Percentiles rank a stretch among this genome's conserved stretches.
These are phyloP conservation scores for Solanum clarkiae DNA, from an alignment of 257 asterid species.

Conservation along the genomic window DNA sequence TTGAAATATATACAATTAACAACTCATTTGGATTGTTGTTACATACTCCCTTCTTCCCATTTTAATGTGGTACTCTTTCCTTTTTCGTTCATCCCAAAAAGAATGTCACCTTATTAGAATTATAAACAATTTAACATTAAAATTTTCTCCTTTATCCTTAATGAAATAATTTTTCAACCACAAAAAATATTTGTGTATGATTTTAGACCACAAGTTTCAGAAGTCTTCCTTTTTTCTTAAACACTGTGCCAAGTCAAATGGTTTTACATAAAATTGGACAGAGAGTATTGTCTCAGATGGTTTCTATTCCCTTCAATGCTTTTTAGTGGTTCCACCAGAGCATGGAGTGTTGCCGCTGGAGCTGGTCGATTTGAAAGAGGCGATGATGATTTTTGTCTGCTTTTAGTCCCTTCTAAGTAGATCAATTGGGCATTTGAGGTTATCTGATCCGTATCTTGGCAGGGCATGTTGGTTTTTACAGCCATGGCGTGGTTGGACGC, in stretches of 20 bases:
- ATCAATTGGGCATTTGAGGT: neutral
- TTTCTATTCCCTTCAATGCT: neutral
- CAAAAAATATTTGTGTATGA: too few relatives aligned
- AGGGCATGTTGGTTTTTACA: slow-evolving; percentile 5
- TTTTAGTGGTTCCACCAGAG: neutral
- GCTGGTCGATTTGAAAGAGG: neutral
- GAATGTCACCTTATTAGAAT: too few relatives aligned
- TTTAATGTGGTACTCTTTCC: too few relatives aligned
- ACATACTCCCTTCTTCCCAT: neutral
- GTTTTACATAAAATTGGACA: too few relatives aligned
- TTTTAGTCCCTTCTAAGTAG: neutral
- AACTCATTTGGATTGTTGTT: neutral
- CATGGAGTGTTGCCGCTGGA: neutral
- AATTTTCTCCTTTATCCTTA: too few relatives aligned
- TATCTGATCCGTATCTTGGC: slow-evolving; percentile 14
- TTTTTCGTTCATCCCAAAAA: too few relatives aligned
- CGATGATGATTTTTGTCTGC: neutral
- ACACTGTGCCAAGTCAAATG: too few relatives aligned
- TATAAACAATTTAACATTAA: too few relatives aligned
- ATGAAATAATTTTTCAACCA: too few relatives aligned
- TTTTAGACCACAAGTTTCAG: too few relatives aligned
- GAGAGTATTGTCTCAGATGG: neutral
- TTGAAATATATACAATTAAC: neutral
- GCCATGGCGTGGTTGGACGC: neutral
- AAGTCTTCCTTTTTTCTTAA: too few relatives aligned